Conservation (phyloP, 148 eudicot species). For the Diospyros lotus region DNA sequence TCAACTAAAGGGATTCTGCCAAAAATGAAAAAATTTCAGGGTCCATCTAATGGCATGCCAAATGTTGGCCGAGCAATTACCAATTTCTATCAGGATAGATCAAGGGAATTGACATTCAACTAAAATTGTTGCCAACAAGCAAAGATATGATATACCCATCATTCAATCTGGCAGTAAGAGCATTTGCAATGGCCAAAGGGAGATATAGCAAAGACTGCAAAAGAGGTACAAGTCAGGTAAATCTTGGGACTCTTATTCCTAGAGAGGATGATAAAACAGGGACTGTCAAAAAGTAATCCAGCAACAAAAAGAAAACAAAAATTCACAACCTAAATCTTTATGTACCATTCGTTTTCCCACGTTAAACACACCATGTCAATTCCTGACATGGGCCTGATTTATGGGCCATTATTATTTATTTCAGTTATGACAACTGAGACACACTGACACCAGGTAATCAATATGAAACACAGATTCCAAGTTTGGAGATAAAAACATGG, state of each 20-base stretch:
- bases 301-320: not conserved
- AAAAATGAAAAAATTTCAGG: not conserved
- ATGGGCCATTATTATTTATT: too few relatives aligned
- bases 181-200: slow-evolving; percentile 87
- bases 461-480: too few relatives aligned
- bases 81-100: not conserved
- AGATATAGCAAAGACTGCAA: slow-evolving; percentile 76
- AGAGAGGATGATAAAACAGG: not conserved
- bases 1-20: slow-evolving; percentile 79
- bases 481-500: too few relatives aligned
- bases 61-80: not conserved
- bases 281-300: not conserved
- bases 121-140: not conserved
- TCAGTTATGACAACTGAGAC: too few relatives aligned
- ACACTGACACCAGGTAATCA: too few relatives aligned
- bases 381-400: too few relatives aligned
- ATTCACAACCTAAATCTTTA: not conserved
- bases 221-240: not conserved
- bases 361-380: too few relatives aligned
- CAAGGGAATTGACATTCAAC: not conserved
- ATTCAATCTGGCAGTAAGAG: slow-evolving; percentile 81
- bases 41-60: not conserved
- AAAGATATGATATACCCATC: slow-evolving; percentile 51
- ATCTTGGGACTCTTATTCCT: not conserved
- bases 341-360: too few relatives aligned